These are phyloP conservation scores for Aspergillus neoniger DNA, from an alignment of 2,329 filamentous ascomycete genomes.

Conservation along the genomic window DNA sequence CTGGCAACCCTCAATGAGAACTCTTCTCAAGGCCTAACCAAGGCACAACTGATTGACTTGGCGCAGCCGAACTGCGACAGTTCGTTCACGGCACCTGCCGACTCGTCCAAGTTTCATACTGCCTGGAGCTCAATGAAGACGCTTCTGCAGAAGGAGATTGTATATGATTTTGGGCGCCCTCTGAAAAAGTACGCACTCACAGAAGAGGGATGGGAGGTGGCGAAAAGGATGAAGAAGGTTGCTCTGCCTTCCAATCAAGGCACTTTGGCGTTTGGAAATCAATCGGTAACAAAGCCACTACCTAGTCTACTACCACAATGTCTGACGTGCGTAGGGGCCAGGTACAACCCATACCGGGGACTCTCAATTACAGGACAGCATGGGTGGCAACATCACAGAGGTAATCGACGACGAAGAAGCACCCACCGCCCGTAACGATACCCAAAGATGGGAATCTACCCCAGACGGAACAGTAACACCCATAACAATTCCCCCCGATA, in stretches of 20 bases:
- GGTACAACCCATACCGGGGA: not conserved
- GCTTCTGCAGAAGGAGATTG: conserved; percentile 69
- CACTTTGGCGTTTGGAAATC: conserved; percentile 17
- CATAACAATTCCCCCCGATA: conserved; percentile 63
- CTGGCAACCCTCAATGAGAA: conserved; percentile 63
- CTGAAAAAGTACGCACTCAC: conserved; percentile 69
- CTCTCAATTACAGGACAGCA: not conserved
- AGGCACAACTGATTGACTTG: conserved; percentile 66
- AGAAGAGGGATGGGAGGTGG: conserved; percentile 77
- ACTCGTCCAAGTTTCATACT: conserved; percentile 71
- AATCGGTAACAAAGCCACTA: conserved; percentile 14
- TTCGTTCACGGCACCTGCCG: conserved; percentile 68
- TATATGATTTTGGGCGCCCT: conserved; percentile 70
- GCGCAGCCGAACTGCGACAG: conserved; percentile 73
- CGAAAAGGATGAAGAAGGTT: conserved; percentile 62
- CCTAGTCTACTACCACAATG: not conserved
- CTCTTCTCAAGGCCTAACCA: conserved; percentile 61
- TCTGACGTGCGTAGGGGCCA: conserved; percentile 10
- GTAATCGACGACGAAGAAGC: conserved; percentile 13
- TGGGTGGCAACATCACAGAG: not conserved
- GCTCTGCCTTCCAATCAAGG: conserved; percentile 27
- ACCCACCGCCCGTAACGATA: conserved; percentile 1
- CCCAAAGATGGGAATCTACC: conserved; percentile 4
- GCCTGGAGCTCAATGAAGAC: conserved; percentile 85
- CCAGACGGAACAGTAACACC: conserved; percentile 51